phyloP scores from a whole-genome alignment of 345 rosid genomes.

The Dovyalis caffra region DNA sequence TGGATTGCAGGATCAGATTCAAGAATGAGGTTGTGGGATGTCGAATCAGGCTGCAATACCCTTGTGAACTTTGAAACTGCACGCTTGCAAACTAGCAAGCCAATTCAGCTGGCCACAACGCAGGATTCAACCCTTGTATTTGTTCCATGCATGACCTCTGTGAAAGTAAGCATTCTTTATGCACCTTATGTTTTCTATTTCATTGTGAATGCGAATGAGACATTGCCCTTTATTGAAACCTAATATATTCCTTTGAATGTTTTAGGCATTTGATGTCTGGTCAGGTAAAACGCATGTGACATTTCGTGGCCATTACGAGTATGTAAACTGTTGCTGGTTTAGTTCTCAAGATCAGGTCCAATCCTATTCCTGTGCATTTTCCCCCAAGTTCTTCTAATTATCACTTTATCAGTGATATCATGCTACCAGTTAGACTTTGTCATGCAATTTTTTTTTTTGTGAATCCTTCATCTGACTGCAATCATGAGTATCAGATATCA shows the following conservation, averaged over 20 bases:
- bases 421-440: no score
- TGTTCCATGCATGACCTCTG: conserved; percentile 83
- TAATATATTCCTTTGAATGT: conserved; percentile 14
- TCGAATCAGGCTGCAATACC: conserved; percentile 86
- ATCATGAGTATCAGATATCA: neutral
- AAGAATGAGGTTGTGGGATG: conserved; percentile 89
- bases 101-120: conserved; percentile 62
- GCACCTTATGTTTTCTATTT: neutral
- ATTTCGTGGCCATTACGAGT: conserved; percentile 84
- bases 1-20: conserved; percentile 82
- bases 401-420: neutral
- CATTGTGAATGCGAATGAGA: conserved; percentile 5
- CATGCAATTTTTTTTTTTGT: neutral
- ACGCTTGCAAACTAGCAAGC: conserved; percentile 74
- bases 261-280: conserved; percentile 81
- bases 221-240: neutral
- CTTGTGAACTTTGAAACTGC: conserved; percentile 88
- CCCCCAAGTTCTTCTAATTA: neutral
- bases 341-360: conserved; percentile 78
- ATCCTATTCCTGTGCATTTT: neutral
- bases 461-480: neutral
- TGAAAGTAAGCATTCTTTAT: conserved; percentile 48
- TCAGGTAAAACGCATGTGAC: conserved; percentile 58
- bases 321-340: conserved; percentile 77
- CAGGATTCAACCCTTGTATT: conserved; percentile 69